phyloP scores from a whole-genome alignment of 352 stramenopile species.

The Globisporangium perplexum region DNA sequence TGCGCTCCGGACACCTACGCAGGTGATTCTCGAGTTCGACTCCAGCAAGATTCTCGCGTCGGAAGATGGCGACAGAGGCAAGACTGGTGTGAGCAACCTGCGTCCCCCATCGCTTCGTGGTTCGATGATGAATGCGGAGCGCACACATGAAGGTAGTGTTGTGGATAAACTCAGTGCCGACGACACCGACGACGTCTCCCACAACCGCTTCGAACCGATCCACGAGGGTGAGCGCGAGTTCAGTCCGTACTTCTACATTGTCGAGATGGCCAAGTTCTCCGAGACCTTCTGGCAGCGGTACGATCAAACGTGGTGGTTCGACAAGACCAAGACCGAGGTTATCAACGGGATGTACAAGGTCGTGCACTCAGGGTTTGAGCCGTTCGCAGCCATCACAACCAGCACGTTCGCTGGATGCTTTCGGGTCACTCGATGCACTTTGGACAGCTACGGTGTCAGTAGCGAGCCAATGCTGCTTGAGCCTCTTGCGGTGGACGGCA shows the following conservation, averaged over 20 bases:
- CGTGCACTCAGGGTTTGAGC: constrained; percentile 38
- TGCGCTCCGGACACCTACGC: constrained; percentile 13
- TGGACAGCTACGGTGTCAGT: constrained; percentile 42
- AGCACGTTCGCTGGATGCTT: constrained; percentile 52
- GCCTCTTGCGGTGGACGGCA: constrained; percentile 13
- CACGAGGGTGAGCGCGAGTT: constrained; percentile 28
- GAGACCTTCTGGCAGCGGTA: constrained; percentile 73
- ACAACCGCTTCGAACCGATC: constrained; percentile 19
- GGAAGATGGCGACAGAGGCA: background rate
- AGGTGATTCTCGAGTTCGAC: constrained; percentile 22
- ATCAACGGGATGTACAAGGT: constrained; percentile 62
- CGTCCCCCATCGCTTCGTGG: background rate
- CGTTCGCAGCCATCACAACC: constrained; percentile 31
- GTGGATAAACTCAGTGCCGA: background rate
- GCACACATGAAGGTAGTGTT: background rate
- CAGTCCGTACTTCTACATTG: constrained; percentile 50
- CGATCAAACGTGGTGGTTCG: constrained; percentile 77
- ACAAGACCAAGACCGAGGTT: constrained; percentile 62
- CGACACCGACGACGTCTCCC: background rate
- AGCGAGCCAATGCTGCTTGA: constrained; percentile 48
- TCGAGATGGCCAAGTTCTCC: constrained; percentile 61
- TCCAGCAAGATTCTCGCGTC: background rate
- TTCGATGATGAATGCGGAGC: background rate
- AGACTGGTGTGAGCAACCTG: background rate
- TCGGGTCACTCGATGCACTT: constrained; percentile 48